Evolutionary conservation across 306 rosid genomes (phyloP), one percentile per base, ranked within the genome.

Genomic region (Comarum palustre): DNA sequence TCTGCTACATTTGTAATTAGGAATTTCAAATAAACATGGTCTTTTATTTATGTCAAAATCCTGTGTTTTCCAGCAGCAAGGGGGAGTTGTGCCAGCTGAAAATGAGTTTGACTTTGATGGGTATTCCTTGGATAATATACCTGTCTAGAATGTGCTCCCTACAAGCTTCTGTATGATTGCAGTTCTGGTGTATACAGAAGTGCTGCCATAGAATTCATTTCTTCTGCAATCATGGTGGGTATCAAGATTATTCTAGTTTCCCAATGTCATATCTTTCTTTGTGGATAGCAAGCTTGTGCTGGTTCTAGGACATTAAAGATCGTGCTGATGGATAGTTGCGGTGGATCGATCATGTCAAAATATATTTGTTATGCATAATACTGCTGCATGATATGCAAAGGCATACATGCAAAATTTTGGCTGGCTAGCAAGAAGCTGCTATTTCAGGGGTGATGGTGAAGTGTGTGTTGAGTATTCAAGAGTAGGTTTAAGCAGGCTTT

Each of bases 61-160:
- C 73, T 50, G 39, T 66, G 38, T 78, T 41, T 71, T 77, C 65
- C 78, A 61, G 78, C 99, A 91, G 96, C 97, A 91, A 70, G 97
- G 86, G 85, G 88, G 87, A 74, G 79, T 88, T 61, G 86, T 78
- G 76, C 74, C 79, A 29, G 54, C 88, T 6, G 96, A 94, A 75
- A 89, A 76, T 68, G 96, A 95, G 80, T 88, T 84, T 32, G 97
- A 92, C 48, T 90, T 91, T 38, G 97, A 90, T 54, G 99, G 96
- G 50, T 91, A 84, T 88, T 85, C 92, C 75, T 75, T 91, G 73
- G 97, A 91, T 72, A 89, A 88, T 79, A 88, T 91, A 79, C 89
- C 92, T 42, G 97, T 89, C 70, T 91, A 94, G 91, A 80, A 63
- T 36, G 32, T 58, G 62, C 69, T 66, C 51, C 67, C 50, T 72